Evolutionary conservation across 2,329 filamentous ascomycete species (phyloP).

Genomic region (Alternaria brassicicola): DNA sequence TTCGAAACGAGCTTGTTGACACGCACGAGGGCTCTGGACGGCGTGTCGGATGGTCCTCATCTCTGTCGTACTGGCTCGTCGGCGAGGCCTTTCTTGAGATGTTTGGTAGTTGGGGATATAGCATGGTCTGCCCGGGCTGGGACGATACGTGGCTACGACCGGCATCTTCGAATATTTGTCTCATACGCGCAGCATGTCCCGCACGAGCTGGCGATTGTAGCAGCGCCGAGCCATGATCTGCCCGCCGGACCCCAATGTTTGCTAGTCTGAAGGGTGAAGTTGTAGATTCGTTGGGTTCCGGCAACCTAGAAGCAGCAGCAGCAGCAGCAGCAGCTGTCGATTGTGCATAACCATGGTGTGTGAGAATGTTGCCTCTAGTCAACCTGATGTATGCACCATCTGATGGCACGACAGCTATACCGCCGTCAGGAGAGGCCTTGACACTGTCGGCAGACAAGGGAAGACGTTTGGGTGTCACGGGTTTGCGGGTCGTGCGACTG

Average conservation of each 20-base stretch:
- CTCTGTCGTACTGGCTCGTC: neutral
- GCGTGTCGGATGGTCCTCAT: neutral
- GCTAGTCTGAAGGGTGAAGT: conserved; percentile 15
- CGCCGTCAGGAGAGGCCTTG: conserved; percentile 1
- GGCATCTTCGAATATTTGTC: conserved; percentile 35
- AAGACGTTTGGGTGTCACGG: conserved; percentile 5
- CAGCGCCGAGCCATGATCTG: conserved; percentile 22
- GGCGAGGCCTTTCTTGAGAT: conserved; percentile 25
- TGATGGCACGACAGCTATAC: conserved; percentile 5
- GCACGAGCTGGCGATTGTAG: conserved; percentile 38
- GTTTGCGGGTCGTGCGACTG: neutral
- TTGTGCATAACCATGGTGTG: neutral
- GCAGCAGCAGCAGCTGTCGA: neutral
- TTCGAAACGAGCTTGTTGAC: neutral
- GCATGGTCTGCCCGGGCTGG: neutral
- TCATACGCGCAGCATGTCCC: conserved; percentile 38
- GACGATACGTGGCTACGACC: conserved; percentile 7
- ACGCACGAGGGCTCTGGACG: conserved; percentile 4
- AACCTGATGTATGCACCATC: neutral
- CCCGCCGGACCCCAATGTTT: conserved; percentile 35
- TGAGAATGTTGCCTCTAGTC: neutral
- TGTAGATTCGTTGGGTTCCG: neutral
- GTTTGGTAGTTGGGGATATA: conserved; percentile 36
- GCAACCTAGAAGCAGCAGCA: neutral
- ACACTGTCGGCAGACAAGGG: neutral